Conservation (phyloP, 2,329 filamentous ascomycete species). For the Penicillium sp. region DNA sequence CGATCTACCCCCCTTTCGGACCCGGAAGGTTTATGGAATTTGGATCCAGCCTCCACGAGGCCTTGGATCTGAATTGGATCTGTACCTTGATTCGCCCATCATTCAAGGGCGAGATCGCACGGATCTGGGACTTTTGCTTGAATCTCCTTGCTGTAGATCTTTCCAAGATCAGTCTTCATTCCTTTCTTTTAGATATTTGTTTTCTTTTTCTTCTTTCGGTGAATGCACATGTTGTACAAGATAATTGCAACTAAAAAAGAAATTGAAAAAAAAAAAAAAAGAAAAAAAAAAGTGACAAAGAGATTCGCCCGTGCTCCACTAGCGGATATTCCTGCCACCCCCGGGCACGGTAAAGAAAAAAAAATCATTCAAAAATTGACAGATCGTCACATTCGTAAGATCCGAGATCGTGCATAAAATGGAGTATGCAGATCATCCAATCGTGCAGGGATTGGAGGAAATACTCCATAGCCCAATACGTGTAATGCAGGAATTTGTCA, state of each 20-base stretch:
- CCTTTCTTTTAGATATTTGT: background rate
- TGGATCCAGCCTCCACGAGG: constrained; percentile 16
- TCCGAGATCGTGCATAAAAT: constrained; percentile 25
- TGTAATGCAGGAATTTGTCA: constrained; percentile 22
- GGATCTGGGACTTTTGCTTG: background rate
- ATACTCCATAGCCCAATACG: constrained; percentile 9
- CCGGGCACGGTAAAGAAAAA: constrained; percentile 2
- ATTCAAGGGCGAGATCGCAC: constrained; percentile 16
- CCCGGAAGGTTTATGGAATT: constrained; percentile 3
- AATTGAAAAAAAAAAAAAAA: background rate
- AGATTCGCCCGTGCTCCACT: background rate
- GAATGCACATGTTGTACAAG: background rate
- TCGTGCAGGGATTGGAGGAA: constrained; percentile 19
- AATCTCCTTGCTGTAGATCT: background rate
- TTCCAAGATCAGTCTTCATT: background rate
- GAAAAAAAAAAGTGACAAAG: background rate
- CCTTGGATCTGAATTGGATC: constrained; percentile 12
- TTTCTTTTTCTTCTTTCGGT: background rate
- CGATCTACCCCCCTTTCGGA: constrained; percentile 5
- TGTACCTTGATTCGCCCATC: constrained; percentile 11
- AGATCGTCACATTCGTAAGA: constrained; percentile 18
- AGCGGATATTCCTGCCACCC: background rate
- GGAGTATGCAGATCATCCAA: constrained; percentile 26
- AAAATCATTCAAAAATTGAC: background rate
- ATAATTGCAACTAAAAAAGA: background rate